A percentile compares a stretch with the other conserved stretches of the same genome.
phyloP scores from a whole-genome alignment of 2,329 filamentous ascomycete genomes.

The Arthroderma sp. region DNA sequence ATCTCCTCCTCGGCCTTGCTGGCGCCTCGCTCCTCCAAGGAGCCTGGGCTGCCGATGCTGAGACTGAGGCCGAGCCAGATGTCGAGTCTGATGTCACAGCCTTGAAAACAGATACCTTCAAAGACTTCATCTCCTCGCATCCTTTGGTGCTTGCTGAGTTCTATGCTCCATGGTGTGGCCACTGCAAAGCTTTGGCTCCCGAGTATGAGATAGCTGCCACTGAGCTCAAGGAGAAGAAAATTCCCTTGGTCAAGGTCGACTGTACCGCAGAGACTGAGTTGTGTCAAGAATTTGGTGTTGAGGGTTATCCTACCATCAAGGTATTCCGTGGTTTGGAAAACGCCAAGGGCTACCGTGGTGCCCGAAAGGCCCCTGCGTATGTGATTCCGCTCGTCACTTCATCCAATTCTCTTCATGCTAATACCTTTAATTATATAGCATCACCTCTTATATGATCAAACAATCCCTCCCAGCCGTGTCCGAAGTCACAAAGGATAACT shows the following conservation, averaged over 20 bases:
- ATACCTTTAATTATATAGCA: slow-evolving; percentile 26
- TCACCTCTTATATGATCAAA: slow-evolving; percentile 90
- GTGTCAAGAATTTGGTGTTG: slow-evolving; percentile 78
- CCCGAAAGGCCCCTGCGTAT: slow-evolving; percentile 68
- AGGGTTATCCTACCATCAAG: slow-evolving; percentile 98
- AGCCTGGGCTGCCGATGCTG: slow-evolving; percentile 21
- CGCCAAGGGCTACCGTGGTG: slow-evolving; percentile 69
- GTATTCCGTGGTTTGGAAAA: slow-evolving; percentile 87
- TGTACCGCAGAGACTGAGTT: slow-evolving; percentile 91
- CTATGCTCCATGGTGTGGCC: slow-evolving; percentile 92
- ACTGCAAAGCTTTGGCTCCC: slow-evolving; percentile 87
- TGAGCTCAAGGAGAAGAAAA: slow-evolving; percentile 36
- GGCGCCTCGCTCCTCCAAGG: slow-evolving; percentile 13
- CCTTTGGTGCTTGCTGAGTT: slow-evolving; percentile 91
- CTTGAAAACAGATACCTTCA: slow-evolving; percentile 76
- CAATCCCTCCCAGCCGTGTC: slow-evolving; percentile 91
- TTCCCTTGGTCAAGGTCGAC: slow-evolving; percentile 46
- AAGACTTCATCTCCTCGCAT: slow-evolving; percentile 71
- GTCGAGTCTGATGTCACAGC: slow-evolving; percentile 62
- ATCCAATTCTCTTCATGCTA: slow-evolving; percentile 10
- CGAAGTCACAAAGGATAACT: slow-evolving; percentile 60
- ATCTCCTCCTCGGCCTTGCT: slow-evolving; percentile 26
- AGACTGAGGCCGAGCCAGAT: slow-evolving; percentile 20
- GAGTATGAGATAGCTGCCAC: slow-evolving; percentile 39
- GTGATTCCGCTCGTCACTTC: slow-evolving; percentile 19